These are phyloP conservation scores for Amoebophrya sp. DNA, from an alignment of 169 alveolate genomes.

Conservation along the genomic window DNA sequence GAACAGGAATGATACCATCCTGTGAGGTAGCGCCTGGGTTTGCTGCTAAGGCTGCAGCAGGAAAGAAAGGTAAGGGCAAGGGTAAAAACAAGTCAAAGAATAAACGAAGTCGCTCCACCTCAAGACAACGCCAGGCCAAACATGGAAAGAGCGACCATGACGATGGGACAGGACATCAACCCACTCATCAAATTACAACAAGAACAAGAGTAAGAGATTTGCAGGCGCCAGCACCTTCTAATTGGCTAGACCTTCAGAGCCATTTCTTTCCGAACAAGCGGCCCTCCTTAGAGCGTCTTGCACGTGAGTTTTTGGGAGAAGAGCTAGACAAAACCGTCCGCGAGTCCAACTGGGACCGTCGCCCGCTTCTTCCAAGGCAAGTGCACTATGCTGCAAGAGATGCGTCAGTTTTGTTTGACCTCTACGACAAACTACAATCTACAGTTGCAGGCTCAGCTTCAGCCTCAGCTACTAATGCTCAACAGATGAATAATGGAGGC, in stretches of 20 bases:
- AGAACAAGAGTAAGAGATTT: neutral
- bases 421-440: neutral
- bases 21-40: too few species aligned
- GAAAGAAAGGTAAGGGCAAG: too few species aligned
- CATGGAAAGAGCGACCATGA: neutral
- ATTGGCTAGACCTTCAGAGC: neutral
- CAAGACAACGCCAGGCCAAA: neutral
- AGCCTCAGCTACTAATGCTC: neutral
- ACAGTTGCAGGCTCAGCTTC: neutral
- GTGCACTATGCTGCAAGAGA: neutral
- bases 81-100: too few species aligned
- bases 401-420: neutral
- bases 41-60: too few species aligned
- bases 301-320: neutral
- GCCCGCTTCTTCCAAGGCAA: neutral
- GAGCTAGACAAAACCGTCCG: neutral
- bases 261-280: neutral
- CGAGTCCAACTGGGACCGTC: conserved; percentile 11
- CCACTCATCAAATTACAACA: neutral
- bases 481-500: neutral
- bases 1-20: too few species aligned
- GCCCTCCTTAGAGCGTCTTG: neutral
- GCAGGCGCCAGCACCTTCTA: neutral
- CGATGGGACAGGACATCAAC: neutral
- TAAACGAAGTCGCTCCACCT: neutral